Conservation (phyloP, 2,329 filamentous ascomycete species). For the Diaporthe humulicola region DNA sequence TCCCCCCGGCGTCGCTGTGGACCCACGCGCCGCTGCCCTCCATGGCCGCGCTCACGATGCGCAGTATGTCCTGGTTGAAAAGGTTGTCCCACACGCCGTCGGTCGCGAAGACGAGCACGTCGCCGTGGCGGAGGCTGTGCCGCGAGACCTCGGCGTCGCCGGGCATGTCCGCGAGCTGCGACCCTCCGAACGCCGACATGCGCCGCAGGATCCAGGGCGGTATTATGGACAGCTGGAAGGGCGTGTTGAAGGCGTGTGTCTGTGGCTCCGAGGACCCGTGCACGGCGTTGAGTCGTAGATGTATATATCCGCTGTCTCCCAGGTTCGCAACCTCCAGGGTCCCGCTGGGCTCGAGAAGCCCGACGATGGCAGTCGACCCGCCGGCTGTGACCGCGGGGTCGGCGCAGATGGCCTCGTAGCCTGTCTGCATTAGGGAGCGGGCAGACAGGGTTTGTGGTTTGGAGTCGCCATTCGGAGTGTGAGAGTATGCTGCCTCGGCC, state of each 20-base stretch:
- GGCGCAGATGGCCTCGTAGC: conserved; percentile 84
- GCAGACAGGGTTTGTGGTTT: conserved; percentile 62
- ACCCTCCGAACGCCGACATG: conserved; percentile 85
- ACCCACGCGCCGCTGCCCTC: conserved; percentile 80
- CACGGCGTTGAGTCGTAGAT: conserved; percentile 87
- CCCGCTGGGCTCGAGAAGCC: conserved; percentile 79
- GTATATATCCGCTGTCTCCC: conserved; percentile 93
- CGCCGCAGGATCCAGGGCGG: conserved; percentile 84
- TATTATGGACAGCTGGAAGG: conserved; percentile 92
- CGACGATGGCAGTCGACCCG: conserved; percentile 94
- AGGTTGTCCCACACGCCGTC: conserved; percentile 98
- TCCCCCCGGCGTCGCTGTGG: conserved; percentile 67
- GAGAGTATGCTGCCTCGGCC: conserved; percentile 79
- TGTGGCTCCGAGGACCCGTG: conserved; percentile 87
- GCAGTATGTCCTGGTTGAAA: conserved; percentile 88
- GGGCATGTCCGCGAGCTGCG: conserved; percentile 85
- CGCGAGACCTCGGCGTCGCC: conserved; percentile 85
- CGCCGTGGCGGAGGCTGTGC: conserved; percentile 85
- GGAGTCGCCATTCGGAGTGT: conserved; percentile 49
- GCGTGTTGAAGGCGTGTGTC: conserved; percentile 97
- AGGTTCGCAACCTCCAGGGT: conserved; percentile 90
- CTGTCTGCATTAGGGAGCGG: conserved; percentile 80
- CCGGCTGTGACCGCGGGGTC: conserved; percentile 83
- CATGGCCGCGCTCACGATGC: conserved; percentile 84
- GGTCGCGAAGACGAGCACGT: conserved; percentile 93